Evolutionary conservation across 2,329 filamentous ascomycete genomes (phyloP).

Genomic region (Trichophaea hybrida): DNA sequence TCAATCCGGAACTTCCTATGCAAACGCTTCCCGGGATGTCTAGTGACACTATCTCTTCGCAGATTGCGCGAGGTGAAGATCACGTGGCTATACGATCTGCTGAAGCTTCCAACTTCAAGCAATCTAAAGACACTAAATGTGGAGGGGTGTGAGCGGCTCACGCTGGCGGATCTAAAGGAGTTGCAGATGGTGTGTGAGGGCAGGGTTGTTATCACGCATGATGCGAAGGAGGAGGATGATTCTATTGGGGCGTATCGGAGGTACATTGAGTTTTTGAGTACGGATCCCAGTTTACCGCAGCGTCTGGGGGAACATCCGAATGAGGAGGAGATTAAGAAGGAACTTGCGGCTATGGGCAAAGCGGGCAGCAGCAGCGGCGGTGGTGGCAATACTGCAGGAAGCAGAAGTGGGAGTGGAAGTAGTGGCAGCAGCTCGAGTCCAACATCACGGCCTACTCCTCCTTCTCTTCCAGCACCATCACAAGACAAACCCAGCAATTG

Average conservation of each 20-base stretch:
- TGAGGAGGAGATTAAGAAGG: not conserved
- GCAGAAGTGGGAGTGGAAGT: too few relatives aligned
- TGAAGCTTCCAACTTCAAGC: conserved; percentile 3
- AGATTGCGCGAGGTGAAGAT: conserved; percentile 16
- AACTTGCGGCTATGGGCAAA: not conserved
- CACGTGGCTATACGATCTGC: conserved; percentile 15
- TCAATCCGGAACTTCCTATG: conserved; percentile 12
- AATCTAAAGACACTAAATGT: conserved; percentile 12
- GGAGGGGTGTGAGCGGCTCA: conserved; percentile 17
- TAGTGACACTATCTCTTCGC: conserved; percentile 9
- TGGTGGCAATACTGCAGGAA: too few relatives aligned
- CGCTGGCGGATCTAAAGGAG: conserved; percentile 10
- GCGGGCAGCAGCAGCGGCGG: not conserved
- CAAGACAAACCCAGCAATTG: too few relatives aligned
- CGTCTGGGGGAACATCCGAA: not conserved
- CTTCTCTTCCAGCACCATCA: too few relatives aligned
- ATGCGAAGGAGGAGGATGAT: conserved; percentile 11
- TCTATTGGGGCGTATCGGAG: conserved; percentile 15
- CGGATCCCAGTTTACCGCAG: conserved; percentile 3
- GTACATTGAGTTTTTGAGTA: conserved; percentile 13
- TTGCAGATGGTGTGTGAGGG: conserved; percentile 11
- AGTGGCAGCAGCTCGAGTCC: not conserved
- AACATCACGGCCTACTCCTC: too few relatives aligned
- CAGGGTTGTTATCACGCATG: conserved; percentile 11
- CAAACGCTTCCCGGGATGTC: conserved; percentile 12